Base-by-base conservation (phyloP, 306 rosid species). In the Glycine soja region DNA sequence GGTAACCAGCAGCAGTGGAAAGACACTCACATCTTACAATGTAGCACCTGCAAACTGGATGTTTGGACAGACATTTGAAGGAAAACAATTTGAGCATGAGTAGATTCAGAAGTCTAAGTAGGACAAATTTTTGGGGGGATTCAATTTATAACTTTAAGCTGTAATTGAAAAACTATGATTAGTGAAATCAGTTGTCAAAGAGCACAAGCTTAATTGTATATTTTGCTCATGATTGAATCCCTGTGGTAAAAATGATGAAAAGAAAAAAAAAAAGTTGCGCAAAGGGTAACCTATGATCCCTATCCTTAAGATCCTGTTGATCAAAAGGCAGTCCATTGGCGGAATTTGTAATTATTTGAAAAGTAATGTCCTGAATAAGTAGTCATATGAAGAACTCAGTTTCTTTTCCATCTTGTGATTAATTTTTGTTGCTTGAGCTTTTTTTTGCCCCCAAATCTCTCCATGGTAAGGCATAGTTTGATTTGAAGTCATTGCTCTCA, bases 1-100 rank as follows among this genome's bases (percentile, higher is more conserved):
- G 89, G 97, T 96, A 30, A 92, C 97, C 9, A 68, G 83, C 36
- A 90, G 90, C 76, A 80, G 78, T 45, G 92, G 97, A 74, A 91
- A 82, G 89, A 90, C 94, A 46, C 90, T 95, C 64, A 81, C 97
- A 53, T 91, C 98, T 87, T 95, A 92, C 72, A 89, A 85, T 70
- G 95, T 91, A 63, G 99, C 97, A 72, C 97, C 98, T 0, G 45
- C 83, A 58, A 90, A 83, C 34, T 96, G 99, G 99, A 85, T 81
- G 63, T 91, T 88, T 48, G 92, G 94, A 61, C 99, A 95, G 88
- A 93, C 97, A 63, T 91, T 87, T 89, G 92, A 89, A 86, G 99
- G 99, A 73, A 95, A 93, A 69, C 99, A 93, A 62, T 93, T 93
- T 84, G n/a, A 84, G 87, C 11, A 54, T 70, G 73, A 52, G 48